phyloP scores from a whole-genome alignment of 192 early-diverging fungal species.

The Coemansia guatemalensis region DNA sequence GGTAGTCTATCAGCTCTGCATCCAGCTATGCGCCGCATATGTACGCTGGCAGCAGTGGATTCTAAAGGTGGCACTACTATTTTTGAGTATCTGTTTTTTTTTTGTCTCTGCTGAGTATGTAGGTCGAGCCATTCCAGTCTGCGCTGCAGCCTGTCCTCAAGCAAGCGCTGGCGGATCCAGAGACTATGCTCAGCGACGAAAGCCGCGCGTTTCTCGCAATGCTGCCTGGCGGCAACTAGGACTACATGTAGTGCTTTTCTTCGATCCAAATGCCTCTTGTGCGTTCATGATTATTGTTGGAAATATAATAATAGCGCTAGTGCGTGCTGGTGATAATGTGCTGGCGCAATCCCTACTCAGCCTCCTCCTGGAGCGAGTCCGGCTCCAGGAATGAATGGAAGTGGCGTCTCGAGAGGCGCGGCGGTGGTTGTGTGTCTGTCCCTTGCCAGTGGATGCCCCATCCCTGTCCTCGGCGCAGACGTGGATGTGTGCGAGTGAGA shows the following conservation, averaged over 20 bases:
- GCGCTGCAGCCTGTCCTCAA: slow-evolving; percentile 44
- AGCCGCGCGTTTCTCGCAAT: slow-evolving; percentile 43
- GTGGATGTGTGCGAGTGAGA: neutral
- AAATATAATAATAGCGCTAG: neutral
- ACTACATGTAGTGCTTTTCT: neutral
- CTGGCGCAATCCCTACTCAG: neutral
- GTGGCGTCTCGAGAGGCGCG: neutral
- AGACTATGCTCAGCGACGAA: slow-evolving; percentile 42
- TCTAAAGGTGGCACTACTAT: neutral
- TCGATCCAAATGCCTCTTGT: neutral
- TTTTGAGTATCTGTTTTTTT: neutral
- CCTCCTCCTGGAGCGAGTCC: neutral
- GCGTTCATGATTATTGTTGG: neutral
- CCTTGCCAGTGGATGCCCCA: neutral
- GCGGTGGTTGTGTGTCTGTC: neutral
- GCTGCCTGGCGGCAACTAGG: slow-evolving; percentile 13
- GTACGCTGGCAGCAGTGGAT: neutral
- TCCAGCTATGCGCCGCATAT: neutral
- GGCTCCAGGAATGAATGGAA: neutral
- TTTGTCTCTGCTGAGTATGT: slow-evolving; percentile 9
- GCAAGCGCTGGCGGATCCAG: slow-evolving; percentile 44
- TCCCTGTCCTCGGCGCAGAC: neutral
- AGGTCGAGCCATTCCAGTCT: slow-evolving; percentile 42
- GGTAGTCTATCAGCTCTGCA: neutral
- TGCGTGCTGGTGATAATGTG: neutral